Evolutionary conservation across 305 asterid species (phyloP), one percentile per base, ranked within the genome.

Genomic region (Plantago rigida): DNA sequence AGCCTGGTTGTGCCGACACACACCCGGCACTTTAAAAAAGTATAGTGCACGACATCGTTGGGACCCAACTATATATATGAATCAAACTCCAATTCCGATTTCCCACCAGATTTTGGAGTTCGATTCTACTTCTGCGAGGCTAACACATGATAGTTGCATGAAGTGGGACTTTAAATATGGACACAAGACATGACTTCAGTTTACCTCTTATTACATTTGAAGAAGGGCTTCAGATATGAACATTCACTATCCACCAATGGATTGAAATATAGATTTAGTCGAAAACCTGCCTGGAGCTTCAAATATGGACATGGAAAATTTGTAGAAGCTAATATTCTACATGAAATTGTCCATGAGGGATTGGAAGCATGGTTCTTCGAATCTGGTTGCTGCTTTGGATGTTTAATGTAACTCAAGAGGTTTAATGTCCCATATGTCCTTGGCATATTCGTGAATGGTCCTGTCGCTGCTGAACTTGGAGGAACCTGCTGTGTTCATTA

Each of bases 381-480:
- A 24, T 53, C 34, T 42, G 4, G 58, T 53, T 28, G 58, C 11
- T 45, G 51, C 48, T 24, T 52, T 22, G 28, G 56, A 56, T 48
- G 60, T 51, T 67, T 75, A 78, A 3, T 51, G 72, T 17, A 81
- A 59, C 42, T 75, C 72, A 6, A 85, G 67, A 34, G 87, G 89
- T 50, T 79, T 54, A 69, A 91, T 84, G 67, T 73, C 70, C 95
- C 98, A 91, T 42, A 86, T 88, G 70, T 83, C 94, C 63, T 73
- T 78, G 41, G 98, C 94, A 19, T 91, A 88, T 71, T 88, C 87
- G 45, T 78, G 87, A 55, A 86, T 88, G 2, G 96, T 91, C 66
- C 98, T 68, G 74, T 88, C 95, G 47, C 99, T 86, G 91, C 99
- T 88, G 85, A 88, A 92, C 81, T 86, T 89, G 85, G 26, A 78